Conservation (phyloP, 1,139 yeast genomes). For the Candida sp. region DNA sequence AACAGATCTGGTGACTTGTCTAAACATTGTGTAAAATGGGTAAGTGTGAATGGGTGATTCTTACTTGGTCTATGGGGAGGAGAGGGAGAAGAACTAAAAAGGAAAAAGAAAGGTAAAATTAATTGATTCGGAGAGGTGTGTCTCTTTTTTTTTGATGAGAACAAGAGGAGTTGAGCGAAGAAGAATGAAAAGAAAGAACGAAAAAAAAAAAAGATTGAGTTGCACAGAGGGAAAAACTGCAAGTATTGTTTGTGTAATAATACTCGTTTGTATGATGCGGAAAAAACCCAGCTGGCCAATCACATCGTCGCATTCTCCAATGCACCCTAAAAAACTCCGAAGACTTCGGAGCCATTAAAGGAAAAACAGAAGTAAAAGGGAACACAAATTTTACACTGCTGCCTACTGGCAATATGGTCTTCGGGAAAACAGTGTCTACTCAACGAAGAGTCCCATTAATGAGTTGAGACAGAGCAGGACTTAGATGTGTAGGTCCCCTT, state of each 20-base stretch:
- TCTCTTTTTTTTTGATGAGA: constrained; percentile 1
- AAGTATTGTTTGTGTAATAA: neutral
- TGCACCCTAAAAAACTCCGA: neutral
- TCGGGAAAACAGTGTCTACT: too few species aligned
- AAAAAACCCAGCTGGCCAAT: neutral
- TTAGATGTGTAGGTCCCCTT: too few species aligned
- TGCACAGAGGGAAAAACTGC: neutral
- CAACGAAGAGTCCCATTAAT: too few species aligned
- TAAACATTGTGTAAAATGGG: constrained; percentile 36
- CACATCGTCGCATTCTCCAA: neutral
- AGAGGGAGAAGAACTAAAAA: neutral
- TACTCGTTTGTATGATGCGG: neutral
- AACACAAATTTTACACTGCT: neutral
- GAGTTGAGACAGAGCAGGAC: too few species aligned
- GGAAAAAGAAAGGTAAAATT: neutral
- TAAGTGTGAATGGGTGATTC: neutral
- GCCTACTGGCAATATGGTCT: too few species aligned
- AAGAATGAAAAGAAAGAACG: neutral
- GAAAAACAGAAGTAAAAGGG: neutral
- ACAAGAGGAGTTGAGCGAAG: neutral
- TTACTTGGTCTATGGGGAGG: neutral
- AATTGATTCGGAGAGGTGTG: constrained; percentile 4
- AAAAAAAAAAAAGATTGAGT: neutral
- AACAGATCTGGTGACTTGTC: constrained; percentile 41
- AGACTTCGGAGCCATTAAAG: constrained; percentile 1